phyloP scores from a whole-genome alignment of 345 rosid genomes.

The Boechera stricta region DNA sequence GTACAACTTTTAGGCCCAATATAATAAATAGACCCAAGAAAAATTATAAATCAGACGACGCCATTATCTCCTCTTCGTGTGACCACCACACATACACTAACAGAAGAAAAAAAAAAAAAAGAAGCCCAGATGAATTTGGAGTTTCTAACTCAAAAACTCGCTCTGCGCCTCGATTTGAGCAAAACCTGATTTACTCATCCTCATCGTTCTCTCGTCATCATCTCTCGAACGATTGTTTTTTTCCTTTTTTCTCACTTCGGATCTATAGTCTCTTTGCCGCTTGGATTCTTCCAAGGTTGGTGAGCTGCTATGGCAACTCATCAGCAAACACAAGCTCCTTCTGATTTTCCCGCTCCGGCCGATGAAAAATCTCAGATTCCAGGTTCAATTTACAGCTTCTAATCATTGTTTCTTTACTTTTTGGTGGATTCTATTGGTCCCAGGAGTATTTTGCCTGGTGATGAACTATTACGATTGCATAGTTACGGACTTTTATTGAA shows the following conservation, averaged over 20 bases:
- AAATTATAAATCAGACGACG: too few relatives aligned
- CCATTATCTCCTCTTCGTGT: constrained; percentile 19
- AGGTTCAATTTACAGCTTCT: constrained; percentile 14
- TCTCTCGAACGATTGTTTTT: not conserved
- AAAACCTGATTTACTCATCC: constrained; percentile 15
- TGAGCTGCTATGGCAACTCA: constrained; percentile 49
- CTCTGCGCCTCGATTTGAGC: constrained; percentile 34
- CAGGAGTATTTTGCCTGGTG: not conserved
- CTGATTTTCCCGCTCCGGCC: constrained; percentile 32
- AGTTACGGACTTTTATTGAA: constrained; percentile 1
- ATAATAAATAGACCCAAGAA: too few relatives aligned
- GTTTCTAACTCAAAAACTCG: not conserved
- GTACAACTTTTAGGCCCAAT: too few relatives aligned
- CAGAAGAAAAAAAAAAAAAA: not conserved
- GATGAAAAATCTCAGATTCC: constrained; percentile 32
- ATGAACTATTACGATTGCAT: not conserved
- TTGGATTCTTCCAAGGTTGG: constrained; percentile 29
- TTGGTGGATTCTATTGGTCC: not conserved
- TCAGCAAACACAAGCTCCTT: constrained; percentile 38
- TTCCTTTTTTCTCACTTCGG: not conserved
- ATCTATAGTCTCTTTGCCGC: not conserved
- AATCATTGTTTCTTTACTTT: not conserved
- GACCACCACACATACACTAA: not conserved
- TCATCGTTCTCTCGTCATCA: not conserved
- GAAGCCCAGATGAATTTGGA: not conserved